A percentile compares a stretch with the other conserved stretches of the same genome.
phyloP scores from a whole-genome alignment of 768 basidiomycete species.

The Amanita phalloides region DNA sequence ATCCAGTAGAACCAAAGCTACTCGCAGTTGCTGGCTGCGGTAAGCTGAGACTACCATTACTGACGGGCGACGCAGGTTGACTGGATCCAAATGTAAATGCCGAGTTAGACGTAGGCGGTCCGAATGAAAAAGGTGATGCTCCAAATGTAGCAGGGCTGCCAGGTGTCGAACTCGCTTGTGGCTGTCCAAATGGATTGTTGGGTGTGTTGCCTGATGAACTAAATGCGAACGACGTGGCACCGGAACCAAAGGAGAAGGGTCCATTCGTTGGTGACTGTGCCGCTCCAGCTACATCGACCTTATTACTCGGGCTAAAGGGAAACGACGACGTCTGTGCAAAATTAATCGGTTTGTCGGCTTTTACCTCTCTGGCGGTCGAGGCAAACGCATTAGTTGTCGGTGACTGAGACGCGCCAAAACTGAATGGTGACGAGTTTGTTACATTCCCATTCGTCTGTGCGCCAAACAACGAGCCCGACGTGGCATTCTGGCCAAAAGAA shows the following conservation, averaged over 20 bases:
- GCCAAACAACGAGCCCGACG: conserved; percentile 20
- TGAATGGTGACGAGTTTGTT: conserved; percentile 21
- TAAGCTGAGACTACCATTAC: conserved; percentile 22
- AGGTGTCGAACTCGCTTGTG: conserved; percentile 20
- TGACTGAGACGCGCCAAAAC: conserved; percentile 28
- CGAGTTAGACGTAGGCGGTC: conserved; percentile 22
- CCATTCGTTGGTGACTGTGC: conserved; percentile 6
- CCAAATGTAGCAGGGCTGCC: conserved; percentile 29
- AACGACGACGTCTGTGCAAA: conserved; percentile 30
- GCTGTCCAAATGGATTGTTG: conserved; percentile 15
- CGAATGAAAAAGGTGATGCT: conserved; percentile 39
- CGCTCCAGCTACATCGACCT: conserved; percentile 14
- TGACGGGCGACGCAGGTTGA: conserved; percentile 51
- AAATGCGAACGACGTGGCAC: conserved; percentile 30
- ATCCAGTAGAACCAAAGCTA: conserved; percentile 28
- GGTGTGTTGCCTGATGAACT: conserved; percentile 10
- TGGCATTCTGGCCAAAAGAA: conserved; percentile 30
- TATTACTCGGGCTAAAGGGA: neutral
- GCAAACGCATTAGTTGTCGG: conserved; percentile 35
- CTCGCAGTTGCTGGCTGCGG: conserved; percentile 26
- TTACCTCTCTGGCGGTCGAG: conserved; percentile 25
- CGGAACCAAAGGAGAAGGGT: conserved; percentile 4
- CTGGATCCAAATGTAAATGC: conserved; percentile 44
- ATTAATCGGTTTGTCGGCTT: conserved; percentile 33
- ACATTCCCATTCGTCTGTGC: conserved; percentile 13